A percentile compares a stretch with the other conserved stretches of the same genome.
These are phyloP conservation scores for Penicillium sp. DNA, from an alignment of 2,329 filamentous ascomycete genomes.

Conservation along the genomic window DNA sequence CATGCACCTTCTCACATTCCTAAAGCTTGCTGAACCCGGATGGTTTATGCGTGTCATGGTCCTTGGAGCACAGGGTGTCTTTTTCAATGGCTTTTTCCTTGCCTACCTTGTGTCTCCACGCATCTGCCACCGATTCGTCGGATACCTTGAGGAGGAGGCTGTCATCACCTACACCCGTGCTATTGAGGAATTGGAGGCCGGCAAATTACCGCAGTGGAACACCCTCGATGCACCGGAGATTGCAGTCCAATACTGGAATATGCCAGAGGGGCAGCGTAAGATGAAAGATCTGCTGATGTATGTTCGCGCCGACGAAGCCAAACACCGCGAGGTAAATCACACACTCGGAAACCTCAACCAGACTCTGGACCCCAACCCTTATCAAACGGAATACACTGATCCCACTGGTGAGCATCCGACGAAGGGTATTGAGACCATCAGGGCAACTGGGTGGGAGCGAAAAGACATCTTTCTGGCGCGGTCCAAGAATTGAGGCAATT, in stretches of 20 bases:
- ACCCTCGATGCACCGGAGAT: conserved; percentile 81
- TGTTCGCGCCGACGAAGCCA: conserved; percentile 85
- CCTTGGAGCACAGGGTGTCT: conserved; percentile 88
- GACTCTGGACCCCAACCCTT: conserved; percentile 87
- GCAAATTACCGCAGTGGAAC: conserved; percentile 80
- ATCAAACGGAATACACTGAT: conserved; percentile 79
- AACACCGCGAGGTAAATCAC: conserved; percentile 93
- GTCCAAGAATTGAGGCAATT: neutral
- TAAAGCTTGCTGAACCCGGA: conserved; percentile 85
- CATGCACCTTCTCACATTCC: conserved; percentile 90
- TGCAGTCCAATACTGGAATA: conserved; percentile 88
- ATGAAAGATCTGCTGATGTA: conserved; percentile 89
- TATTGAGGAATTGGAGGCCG: conserved; percentile 81
- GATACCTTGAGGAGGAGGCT: conserved; percentile 95
- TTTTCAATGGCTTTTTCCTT: conserved; percentile 92
- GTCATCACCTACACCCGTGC: conserved; percentile 93
- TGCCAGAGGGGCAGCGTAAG: conserved; percentile 78
- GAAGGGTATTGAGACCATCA: conserved; percentile 65
- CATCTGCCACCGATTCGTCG: conserved; percentile 92
- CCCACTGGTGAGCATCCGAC: conserved; percentile 66
- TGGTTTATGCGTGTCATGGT: conserved; percentile 93
- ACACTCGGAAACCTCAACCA: conserved; percentile 87
- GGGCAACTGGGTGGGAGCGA: conserved; percentile 78
- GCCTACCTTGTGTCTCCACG: conserved; percentile 83
- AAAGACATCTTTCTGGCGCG: conserved; percentile 66